Evolutionary conservation across 1,284 basidiomycete genomes (phyloP).

Genomic region (Boletus holoroseus): DNA sequence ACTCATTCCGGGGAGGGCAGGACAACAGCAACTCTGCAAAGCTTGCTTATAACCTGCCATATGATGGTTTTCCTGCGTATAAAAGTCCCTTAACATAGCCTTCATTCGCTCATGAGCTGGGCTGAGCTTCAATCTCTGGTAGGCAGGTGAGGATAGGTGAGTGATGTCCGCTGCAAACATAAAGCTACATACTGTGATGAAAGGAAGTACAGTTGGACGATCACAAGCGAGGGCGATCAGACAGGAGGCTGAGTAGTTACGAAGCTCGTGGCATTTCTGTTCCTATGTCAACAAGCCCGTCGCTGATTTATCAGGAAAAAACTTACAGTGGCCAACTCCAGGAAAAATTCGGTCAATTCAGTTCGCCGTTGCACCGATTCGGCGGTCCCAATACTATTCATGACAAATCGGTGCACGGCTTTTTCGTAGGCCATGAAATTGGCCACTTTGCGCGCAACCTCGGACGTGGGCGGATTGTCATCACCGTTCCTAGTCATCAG

Average conservation of each 20-base stretch:
- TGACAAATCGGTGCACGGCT: constrained; percentile 38
- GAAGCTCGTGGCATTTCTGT: constrained; percentile 40
- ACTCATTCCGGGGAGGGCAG: constrained; percentile 35
- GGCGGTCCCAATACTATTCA: constrained; percentile 35
- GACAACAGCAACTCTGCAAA: constrained; percentile 31
- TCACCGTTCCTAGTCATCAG: constrained; percentile 32
- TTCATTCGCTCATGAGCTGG: constrained; percentile 24
- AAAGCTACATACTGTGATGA: constrained; percentile 22
- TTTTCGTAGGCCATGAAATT: constrained; percentile 37
- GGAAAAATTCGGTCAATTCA: constrained; percentile 38
- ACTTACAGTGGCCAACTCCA: constrained; percentile 39
- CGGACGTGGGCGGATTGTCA: constrained; percentile 21
- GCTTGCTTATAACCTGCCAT: constrained; percentile 36
- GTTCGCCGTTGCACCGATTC: constrained; percentile 19
- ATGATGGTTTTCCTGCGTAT: constrained; percentile 33
- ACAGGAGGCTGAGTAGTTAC: constrained; percentile 42
- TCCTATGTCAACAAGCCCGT: constrained; percentile 1
- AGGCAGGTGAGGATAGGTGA: not conserved
- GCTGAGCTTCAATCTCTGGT: constrained; percentile 25
- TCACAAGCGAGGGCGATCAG: constrained; percentile 36
- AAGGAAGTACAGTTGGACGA: constrained; percentile 33
- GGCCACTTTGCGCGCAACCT: constrained; percentile 25
- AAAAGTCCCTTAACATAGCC: constrained; percentile 23
- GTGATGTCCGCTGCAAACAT: not conserved
- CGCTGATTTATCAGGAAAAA: not conserved